phyloP scores from a whole-genome alignment of 2,329 filamentous ascomycete genomes.

The Colletotrichum godetiae region DNA sequence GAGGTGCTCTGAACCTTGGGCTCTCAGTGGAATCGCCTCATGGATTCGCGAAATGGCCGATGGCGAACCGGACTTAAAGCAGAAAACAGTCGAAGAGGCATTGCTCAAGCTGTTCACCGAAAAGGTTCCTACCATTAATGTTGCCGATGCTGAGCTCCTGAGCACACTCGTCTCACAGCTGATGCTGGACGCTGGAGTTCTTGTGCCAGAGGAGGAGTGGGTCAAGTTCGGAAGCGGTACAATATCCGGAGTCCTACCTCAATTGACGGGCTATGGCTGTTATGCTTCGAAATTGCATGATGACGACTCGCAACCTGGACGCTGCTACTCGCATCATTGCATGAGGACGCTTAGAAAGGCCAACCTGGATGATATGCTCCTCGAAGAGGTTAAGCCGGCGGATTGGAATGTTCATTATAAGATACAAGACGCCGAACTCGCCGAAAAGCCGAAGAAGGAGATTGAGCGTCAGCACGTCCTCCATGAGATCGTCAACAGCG shows the following conservation, averaged over 20 bases:
- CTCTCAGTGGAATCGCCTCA: slow-evolving; percentile 83
- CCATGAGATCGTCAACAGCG: slow-evolving; percentile 94
- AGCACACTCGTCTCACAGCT: slow-evolving; percentile 80
- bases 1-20: slow-evolving; percentile 91
- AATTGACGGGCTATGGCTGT: slow-evolving; percentile 90
- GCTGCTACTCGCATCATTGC: slow-evolving; percentile 95
- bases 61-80: slow-evolving; percentile 87
- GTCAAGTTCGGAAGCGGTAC: slow-evolving; percentile 87
- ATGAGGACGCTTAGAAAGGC: slow-evolving; percentile 95
- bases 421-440: slow-evolving; percentile 80
- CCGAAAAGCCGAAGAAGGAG: slow-evolving; percentile 83
- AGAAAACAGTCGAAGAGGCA: slow-evolving; percentile 87
- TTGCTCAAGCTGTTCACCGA: slow-evolving; percentile 89
- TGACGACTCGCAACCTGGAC: slow-evolving; percentile 68
- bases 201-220: slow-evolving; percentile 96
- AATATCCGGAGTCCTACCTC: slow-evolving; percentile 91
- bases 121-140: slow-evolving; percentile 98
- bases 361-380: slow-evolving; percentile 80
- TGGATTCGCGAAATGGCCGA: slow-evolving; percentile 94
- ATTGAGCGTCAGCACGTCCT: slow-evolving; percentile 92
- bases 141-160: slow-evolving; percentile 91
- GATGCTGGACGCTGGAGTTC: slow-evolving; percentile 82
- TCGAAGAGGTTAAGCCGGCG: slow-evolving; percentile 76
- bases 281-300: slow-evolving; percentile 89
- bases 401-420: slow-evolving; percentile 94